Evolutionary conservation across 805 yeast genomes (phyloP), one percentile per base, ranked within the genome.

Genomic region (Yamadazyma kitorensis): DNA sequence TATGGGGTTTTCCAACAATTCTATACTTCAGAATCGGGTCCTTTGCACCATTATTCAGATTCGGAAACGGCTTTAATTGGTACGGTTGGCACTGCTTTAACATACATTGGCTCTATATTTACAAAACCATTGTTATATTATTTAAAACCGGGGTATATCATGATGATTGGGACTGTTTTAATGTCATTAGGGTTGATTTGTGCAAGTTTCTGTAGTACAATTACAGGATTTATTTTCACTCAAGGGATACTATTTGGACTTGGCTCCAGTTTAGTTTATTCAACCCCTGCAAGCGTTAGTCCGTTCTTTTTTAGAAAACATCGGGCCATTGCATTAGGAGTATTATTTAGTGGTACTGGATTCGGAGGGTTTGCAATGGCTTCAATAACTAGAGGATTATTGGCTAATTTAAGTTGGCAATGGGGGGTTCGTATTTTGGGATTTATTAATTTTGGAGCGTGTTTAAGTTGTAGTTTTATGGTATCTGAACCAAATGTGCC

Each of bases 1-100:
- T 63, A 51, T 34, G 69, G 68, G 38, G 59, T 63, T 5, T 63
- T 54, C 33, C 67, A 63, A 31, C 64, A 62, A 17, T 61, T 41
- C 39, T 62, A 62, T 28, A 41, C 51, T 1, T 43, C 60, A 2
- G 25, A 24, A 22, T 11, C 29, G 7, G 68, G 68, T 2, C 68
- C 69, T 3, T 40, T 63, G 15, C 17, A 31, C 5, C 16, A 33
- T 9, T 23, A 41, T 17, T 37, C 55, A 4, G 50, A 49, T 15
- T 50, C 65, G 1, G 34, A 43, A 17, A 59, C 61, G 10, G 52
- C 69, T 1, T 36, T 62, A 29, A 50, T 63, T 16, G 69, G 69
- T 21, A 53, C 68, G 3, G 39, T 52, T 4, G 57, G 59, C 4
- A 50, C 54, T 11, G 55, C 61, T 1, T 33, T 54, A 4, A 56